Percentiles rank a stretch among this genome's conserved stretches.
Evolutionary conservation across 1,284 basidiomycete genomes (phyloP).

Genomic region (Anthracocystis panici-leucophaei): DNA sequence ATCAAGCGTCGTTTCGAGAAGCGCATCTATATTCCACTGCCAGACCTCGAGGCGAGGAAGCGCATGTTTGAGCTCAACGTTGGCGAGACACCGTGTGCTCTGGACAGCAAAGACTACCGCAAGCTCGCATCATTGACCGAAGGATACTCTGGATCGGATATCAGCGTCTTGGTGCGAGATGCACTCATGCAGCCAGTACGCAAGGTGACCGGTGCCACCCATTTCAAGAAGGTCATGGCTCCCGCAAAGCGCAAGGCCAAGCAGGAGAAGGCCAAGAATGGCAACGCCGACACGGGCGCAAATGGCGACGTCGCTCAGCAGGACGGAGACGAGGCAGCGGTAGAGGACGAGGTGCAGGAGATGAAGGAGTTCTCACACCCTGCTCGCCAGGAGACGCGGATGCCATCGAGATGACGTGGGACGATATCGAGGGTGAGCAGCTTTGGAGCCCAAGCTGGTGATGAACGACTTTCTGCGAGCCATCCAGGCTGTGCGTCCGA

Average conservation of each 20-base stretch:
- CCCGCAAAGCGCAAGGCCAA: conserved; percentile 51
- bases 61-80: conserved; percentile 98
- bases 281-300: conserved; percentile 43
- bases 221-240: conserved; percentile 80
- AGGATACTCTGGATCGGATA: conserved; percentile 94
- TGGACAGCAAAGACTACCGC: conserved; percentile 84
- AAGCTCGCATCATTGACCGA: conserved; percentile 86
- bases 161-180: conserved; percentile 93
- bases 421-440: conserved; percentile 90
- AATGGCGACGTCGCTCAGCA: conserved; percentile 41
- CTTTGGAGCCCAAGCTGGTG: conserved; percentile 74
- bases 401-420: conserved; percentile 91
- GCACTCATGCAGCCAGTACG: conserved; percentile 98
- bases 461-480: conserved; percentile 85
- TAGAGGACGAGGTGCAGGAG: conserved; percentile 68
- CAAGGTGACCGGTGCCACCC: conserved; percentile 93
- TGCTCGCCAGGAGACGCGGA: conserved; percentile 92
- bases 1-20: conserved; percentile 99
- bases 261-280: conserved; percentile 44
- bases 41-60: conserved; percentile 89
- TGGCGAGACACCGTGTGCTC: conserved; percentile 88
- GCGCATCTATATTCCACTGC: conserved; percentile 97
- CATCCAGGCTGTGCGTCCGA: conserved; percentile 84
- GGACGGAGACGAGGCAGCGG: conserved; percentile 33
- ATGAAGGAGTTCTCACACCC: conserved; percentile 80